Conservation (phyloP, 2,329 filamentous ascomycete species). For the Penicillium hesseltinei region DNA sequence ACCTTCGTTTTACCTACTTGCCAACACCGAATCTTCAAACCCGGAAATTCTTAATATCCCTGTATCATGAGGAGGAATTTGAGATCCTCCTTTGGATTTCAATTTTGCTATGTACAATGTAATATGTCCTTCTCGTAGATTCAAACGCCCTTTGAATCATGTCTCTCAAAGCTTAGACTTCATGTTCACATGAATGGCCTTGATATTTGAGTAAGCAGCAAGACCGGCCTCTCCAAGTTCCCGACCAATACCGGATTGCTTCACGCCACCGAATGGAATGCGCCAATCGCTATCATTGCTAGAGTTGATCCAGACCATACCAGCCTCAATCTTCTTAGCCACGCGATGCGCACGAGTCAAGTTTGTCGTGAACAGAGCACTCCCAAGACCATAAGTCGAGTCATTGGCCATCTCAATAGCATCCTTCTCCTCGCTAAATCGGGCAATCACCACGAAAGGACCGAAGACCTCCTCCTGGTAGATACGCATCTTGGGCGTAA, state of each 20-base stretch:
- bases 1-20: neutral
- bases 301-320: constrained; percentile 45
- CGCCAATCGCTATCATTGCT: constrained; percentile 38
- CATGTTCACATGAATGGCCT: constrained; percentile 37
- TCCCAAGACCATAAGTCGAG: constrained; percentile 40
- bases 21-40: neutral
- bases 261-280: constrained; percentile 46
- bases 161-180: constrained; percentile 29
- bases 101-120: constrained; percentile 3
- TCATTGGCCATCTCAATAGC: constrained; percentile 40
- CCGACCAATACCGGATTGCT: constrained; percentile 55
- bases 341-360: constrained; percentile 40
- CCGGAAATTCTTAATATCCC: neutral
- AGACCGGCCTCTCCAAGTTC: constrained; percentile 56
- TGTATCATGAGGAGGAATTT: neutral
- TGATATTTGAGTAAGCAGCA: constrained; percentile 46
- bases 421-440: constrained; percentile 39
- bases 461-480: constrained; percentile 45
- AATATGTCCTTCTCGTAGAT: neutral
- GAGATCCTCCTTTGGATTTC: no score
- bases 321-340: constrained; percentile 38
- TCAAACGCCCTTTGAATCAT: neutral
- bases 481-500: constrained; percentile 35
- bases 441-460: constrained; percentile 38
- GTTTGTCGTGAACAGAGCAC: constrained; percentile 41